Evolutionary conservation across 768 basidiomycete species (phyloP), one percentile per base, ranked within the genome.

Genomic region (Suillus hirtellus): DNA sequence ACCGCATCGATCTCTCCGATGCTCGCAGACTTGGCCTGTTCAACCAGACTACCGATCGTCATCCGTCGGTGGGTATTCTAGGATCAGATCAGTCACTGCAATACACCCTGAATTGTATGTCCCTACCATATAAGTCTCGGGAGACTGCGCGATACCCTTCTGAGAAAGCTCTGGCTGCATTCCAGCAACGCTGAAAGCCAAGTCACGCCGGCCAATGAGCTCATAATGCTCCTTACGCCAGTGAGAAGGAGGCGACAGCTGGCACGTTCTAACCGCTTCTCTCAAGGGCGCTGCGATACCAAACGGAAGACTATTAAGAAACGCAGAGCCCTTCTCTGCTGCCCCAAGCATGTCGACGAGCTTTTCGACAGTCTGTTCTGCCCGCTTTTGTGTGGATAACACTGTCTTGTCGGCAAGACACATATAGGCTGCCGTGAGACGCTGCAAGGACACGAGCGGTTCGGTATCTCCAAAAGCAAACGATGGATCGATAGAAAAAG

Each of bases 261-360:
- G 95, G 65, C 93, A 94, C 10, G 89, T 87, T 64, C 93, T 78
- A n/a, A 90, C 80, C 1, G 91, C 92, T 73, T 99, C 97, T 60
- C 89, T 79, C 5, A 99, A 76, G 1, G 96, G 96, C 0, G 88
- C 83, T 1, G 88, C 84, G 35, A 92, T 79, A 0, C 92, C 91
- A 12, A 92, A 72, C 1, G 92, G 87, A 19, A 95, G 73, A 21
- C 77, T 75, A 61, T 84, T 79, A 47, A 92, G 68, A 58, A 87
- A 80, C 14, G 81, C 78, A 7, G 76, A 71, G 3, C 82, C 83
- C 27, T 81, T 74, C 7, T 79, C 73, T 8, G 80, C 76, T 8
- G 75, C 70, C 15, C 72, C 71, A 66, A 69, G 71, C 61, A 69
- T 74, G 2, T 77, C 73, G 17, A 91, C 81, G 75, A 90, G 82